Evolutionary conservation across 768 basidiomycete genomes (phyloP), one percentile per base, ranked within the genome.

Genomic region (Paxillus involutus): DNA sequence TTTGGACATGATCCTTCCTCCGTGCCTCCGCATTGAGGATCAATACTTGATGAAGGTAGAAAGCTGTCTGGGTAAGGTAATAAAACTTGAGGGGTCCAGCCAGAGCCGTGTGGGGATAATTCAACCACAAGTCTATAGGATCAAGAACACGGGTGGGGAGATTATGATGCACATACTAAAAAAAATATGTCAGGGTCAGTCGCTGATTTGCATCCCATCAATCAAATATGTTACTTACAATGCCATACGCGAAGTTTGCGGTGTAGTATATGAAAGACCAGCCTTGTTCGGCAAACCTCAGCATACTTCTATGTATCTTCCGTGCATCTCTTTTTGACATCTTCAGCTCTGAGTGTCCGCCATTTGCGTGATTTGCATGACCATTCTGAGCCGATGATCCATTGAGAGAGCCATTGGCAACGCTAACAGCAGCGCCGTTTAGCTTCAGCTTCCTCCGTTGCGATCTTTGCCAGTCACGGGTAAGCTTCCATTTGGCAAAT

Each of bases 201-300:
- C 42, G 9, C 10, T 33, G 26, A 46, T 51, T 19, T 52, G 49
- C 39, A 58, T 35, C 47, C 44, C 42, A 59, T 51, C 33, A 43
- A 29, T 30, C 56, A 48, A 48, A 16, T 42, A 57, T 58, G 52
- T 57, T n/a, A 85, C 94, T 71, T 66, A 96, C 96, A 59, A 92
- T 60, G 29, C 96, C 96, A 68, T 85, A 84, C 19, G 70, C 70
- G 81, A 89, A 96, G 60, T 86, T 89, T 2, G 82, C 52, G 39
- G 82, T 74, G 66, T 91, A 94, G 71, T 96, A 98, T 46, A 91
- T 71, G 43, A 86, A 78, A 35, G 84, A 84, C 91, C 94, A 98
- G 52, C 93, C 90, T 73, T 99, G 97, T 70, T 99, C 97, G 3
- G 93, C 91, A 66, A 98, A 98, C 62, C 97, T 79, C 43, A 90